Conservation (phyloP, 2,329 filamentous ascomycete genomes). For the Shiraia bambusicola region DNA sequence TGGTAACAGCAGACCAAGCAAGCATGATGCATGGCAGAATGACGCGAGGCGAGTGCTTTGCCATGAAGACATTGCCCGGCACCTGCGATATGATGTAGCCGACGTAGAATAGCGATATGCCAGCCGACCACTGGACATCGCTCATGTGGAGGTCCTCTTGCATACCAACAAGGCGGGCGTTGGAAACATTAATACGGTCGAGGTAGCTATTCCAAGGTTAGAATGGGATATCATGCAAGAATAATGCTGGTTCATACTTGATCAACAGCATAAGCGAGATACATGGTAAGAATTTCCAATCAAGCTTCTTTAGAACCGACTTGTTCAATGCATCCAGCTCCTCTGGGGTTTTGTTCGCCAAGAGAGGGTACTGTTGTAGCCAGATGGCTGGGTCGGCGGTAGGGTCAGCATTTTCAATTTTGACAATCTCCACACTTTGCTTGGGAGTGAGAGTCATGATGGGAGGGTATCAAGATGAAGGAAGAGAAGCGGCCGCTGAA, state of each 20-base stretch:
- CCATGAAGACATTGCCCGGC: slow-evolving; percentile 51
- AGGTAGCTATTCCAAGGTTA: slow-evolving; percentile 35
- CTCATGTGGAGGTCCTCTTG: slow-evolving; percentile 40
- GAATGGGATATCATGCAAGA: background rate
- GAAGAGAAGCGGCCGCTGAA: too few species aligned
- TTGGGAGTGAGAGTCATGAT: background rate
- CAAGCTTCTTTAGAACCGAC: slow-evolving; percentile 24
- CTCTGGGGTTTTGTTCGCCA: slow-evolving; percentile 10
- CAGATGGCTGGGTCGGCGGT: background rate
- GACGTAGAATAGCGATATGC: slow-evolving; percentile 50
- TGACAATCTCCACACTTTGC: slow-evolving; percentile 5
- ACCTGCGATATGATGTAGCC: slow-evolving; percentile 51
- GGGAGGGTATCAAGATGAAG: too few species aligned
- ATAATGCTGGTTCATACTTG: slow-evolving; percentile 20
- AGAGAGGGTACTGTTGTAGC: slow-evolving; percentile 6
- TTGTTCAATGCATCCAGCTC: slow-evolving; percentile 29
- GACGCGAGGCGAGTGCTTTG: slow-evolving; percentile 39
- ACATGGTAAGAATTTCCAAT: slow-evolving; percentile 34
- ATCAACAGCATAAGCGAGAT: slow-evolving; percentile 38
- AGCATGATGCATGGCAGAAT: slow-evolving; percentile 46
- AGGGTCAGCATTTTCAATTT: slow-evolving; percentile 2
- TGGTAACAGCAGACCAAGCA: slow-evolving; percentile 46
- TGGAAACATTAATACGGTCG: slow-evolving; percentile 46
- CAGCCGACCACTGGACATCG: slow-evolving; percentile 42
- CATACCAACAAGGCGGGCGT: slow-evolving; percentile 45